Percentiles rank a stretch among this genome's conserved stretches.
Conservation (phyloP, 352 stramenopile genomes). For the Pythium vanterpoolii region DNA sequence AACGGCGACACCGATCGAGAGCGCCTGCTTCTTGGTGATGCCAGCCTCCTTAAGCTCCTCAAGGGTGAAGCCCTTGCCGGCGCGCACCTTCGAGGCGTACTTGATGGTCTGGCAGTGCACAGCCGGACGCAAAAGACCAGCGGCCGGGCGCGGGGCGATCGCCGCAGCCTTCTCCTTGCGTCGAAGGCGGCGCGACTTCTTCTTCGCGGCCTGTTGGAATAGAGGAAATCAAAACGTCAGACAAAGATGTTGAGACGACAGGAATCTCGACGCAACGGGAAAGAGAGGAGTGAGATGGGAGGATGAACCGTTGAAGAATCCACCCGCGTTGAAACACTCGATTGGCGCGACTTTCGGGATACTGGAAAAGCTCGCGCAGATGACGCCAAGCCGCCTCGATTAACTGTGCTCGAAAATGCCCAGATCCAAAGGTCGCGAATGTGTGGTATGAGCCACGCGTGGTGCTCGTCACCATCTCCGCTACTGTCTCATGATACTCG, state of each 20-base stretch:
- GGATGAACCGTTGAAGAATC: not conserved
- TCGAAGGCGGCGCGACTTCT: conserved; percentile 93
- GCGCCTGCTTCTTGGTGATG: conserved; percentile 94
- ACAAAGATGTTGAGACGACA: not conserved
- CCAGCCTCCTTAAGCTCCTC: conserved; percentile 98
- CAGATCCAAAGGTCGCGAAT: no score
- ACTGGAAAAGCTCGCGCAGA: no score
- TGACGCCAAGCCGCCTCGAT: no score
- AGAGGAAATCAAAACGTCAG: conserved; percentile 12
- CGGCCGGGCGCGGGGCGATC: conserved; percentile 95
- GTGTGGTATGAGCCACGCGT: no score
- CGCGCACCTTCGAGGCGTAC: conserved; percentile 98
- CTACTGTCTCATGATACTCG: no score
- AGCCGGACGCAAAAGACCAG: conserved; percentile 94
- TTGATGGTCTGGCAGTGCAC: conserved; percentile 98
- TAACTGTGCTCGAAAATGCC: no score
- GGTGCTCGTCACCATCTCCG: no score
- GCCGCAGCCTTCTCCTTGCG: conserved; percentile 97
- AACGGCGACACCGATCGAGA: conserved; percentile 98
- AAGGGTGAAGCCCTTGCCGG: conserved; percentile 98
- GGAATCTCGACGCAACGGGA: not conserved
- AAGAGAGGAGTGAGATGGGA: not conserved
- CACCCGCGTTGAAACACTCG: not conserved
- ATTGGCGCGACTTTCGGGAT: no score
- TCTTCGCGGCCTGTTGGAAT: conserved; percentile 94